Evolutionary conservation across 805 yeast genomes (phyloP), one percentile per base, ranked within the genome.

Genomic region (Blastobotrys robertii): DNA sequence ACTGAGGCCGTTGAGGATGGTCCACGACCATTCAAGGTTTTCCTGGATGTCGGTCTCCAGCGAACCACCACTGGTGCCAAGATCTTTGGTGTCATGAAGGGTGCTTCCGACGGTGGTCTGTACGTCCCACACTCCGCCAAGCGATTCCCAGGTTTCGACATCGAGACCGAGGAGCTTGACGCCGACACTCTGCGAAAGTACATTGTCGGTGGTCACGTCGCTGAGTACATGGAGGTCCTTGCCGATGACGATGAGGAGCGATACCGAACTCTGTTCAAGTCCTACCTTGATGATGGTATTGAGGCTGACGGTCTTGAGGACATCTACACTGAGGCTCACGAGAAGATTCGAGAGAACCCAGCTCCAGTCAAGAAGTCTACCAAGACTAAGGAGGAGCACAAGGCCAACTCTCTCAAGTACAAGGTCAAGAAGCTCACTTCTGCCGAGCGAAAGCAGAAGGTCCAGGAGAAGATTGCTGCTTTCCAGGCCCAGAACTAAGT

Each of bases 111-210:
- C 70, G 98, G 98, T 84, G 98, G 98, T 64, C 78, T 92, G 65
- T 86, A 84, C 88, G 77, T 92, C 68, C 98, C 98, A 60, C 98
- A 92, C 88, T 86, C 95, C 62, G 84, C 95, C 68, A 88, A 88
- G 81, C 88, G 98, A 83, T 92, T 88, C 95, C 98, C 98, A 74
- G 98, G 98, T 77, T 92, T 90, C 94, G 98, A 92, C 73, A 85
- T 90, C 64, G 98, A 92, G 79, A 66, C 82, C 63, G 95, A 92
- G 78, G 98, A 92, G 77, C 81, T 92, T 64, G 98, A 92, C 68
- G 86, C 96, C 63, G 98, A 92, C 69, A 72, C 79, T 60, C 81
- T 92, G 72, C 86, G 97, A 86, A 86, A 85, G 75, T 92, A 92
- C 94, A 92, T 92, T 79, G 83, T 90, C 68, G 97, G 95, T 78